Evolutionary conservation across 345 rosid genomes (phyloP), one percentile per base, ranked within the genome.

Genomic region (Hirschfeldia incana): DNA sequence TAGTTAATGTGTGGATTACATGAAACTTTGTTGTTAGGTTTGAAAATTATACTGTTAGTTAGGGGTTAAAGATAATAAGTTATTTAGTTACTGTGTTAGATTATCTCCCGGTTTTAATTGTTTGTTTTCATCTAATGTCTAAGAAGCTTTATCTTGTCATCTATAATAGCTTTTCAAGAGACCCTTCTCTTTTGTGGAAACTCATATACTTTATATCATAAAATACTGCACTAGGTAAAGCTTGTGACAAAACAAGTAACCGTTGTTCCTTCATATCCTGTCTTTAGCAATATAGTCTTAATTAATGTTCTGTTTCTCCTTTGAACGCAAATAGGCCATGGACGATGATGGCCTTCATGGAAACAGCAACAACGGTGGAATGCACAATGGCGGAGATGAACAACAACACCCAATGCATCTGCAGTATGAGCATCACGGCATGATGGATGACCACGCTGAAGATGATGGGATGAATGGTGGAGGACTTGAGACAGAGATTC

Each of bases 401-500:
- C 21, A 82, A 69, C 21, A 21, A 21, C 65, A 5, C 28, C 36
- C 65, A 28, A 60, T 87, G 84, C 82, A 80, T 57, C 74, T 80
- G 81, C 87, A 81, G 11, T 84, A 85, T 71, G 84, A 82, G 30
- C 85, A 83, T 61, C 86, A 81, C 34, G 82, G 72, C 71, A 65
- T 87, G 89, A 85, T 78, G 67, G 85, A 83, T 2, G 88, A 78
- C 4, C 81, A 65, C 71, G 83, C 70, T 67, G 85, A 82, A 15
- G 85, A 82, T 26, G 87, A 67, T 9, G 83, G 65, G 6, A 80
- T 75, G 59, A 75, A 81, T 59, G 84, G 82, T 63, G 84, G 82
- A 51, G 87, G 78, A 63, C 74, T 80, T 74, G 85, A 78, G 60
- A 72, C 80, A 66, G 97, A 86, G 57, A 80, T 82, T n/a, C 86